Base-by-base conservation (phyloP, 1,139 yeast genomes). In the Petasospora rhodanensis region DNA sequence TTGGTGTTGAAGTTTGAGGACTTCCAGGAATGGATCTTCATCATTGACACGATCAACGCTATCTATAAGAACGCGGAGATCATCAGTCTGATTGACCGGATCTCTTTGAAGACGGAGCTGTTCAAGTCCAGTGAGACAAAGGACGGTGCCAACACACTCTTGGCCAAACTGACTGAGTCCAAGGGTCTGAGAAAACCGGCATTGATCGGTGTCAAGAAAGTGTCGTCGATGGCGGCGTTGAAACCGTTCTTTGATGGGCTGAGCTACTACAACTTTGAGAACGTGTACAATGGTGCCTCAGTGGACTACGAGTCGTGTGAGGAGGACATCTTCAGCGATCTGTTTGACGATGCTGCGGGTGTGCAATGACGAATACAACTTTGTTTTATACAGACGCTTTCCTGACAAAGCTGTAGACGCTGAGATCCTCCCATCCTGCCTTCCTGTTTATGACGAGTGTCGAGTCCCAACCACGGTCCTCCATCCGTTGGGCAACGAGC, bases 371-470 rank as follows among this genome's bases (percentile, higher is more conserved):
- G n/a, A n/a, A n/a, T n/a, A n/a, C n/a, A n/a, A n/a, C n/a, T n/a
- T n/a, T n/a, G n/a, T n/a, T n/a, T n/a, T n/a, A n/a, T n/a, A n/a
- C n/a, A n/a, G n/a, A n/a, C n/a, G n/a, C n/a, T n/a, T n/a, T n/a
- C n/a, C n/a, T n/a, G n/a, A n/a, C n/a, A 42, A 80, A 79, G 41
- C 71, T 66, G 53, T 79, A 68, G 11, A 91, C 80, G 40, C 85
- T 73, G 23, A 91, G 63, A n/a, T 83, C 91, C 57, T 91, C 98
- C 96, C 96, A 86, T 0, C 97, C 97, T 0, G 96, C 96, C 49
- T 83, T 84, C 35, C 96, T 66, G 33, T 68, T 65, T 7, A 76
- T 67, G 2, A 83, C 63, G 15, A 59, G 46, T 6, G 64, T 62
- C 0, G 72, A 76, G 0, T 37, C 37, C 93, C 94, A 85, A 0